phyloP scores from a whole-genome alignment of 2,329 filamentous ascomycete species.

The Colletotrichum musae region DNA sequence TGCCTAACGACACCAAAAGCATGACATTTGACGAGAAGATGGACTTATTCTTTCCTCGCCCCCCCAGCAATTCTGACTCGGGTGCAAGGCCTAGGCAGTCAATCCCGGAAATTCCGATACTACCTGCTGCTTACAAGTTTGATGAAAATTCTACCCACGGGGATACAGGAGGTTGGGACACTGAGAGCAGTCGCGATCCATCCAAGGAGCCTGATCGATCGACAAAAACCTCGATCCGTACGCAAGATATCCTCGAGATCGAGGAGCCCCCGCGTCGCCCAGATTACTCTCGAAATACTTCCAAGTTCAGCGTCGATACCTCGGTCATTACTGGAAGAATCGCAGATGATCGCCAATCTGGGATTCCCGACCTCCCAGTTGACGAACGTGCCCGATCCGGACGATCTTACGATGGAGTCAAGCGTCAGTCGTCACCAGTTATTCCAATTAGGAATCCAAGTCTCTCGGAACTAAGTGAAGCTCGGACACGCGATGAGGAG shows the following conservation, averaged over 20 bases:
- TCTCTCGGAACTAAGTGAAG: slow-evolving; percentile 53
- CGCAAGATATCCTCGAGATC: slow-evolving; percentile 58
- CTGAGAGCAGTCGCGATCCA: slow-evolving; percentile 25
- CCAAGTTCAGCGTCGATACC: slow-evolving; percentile 51
- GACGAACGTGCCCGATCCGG: slow-evolving; percentile 13
- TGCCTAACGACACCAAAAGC: slow-evolving; percentile 68
- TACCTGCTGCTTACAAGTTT: slow-evolving; percentile 51
- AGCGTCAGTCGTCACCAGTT: slow-evolving; percentile 66
- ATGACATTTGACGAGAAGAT: slow-evolving; percentile 74
- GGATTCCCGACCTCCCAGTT: slow-evolving; percentile 53
- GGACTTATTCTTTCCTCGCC: slow-evolving; percentile 61
- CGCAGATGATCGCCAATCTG: slow-evolving; percentile 54
- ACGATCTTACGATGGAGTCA: slow-evolving; percentile 48
- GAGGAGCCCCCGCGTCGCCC: slow-evolving; percentile 46
- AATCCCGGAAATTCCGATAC: slow-evolving; percentile 60
- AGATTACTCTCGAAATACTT: slow-evolving; percentile 41
- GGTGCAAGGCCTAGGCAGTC: slow-evolving; percentile 43
- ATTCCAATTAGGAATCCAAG: slow-evolving; percentile 57
- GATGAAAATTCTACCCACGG: slow-evolving; percentile 39
- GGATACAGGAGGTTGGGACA: slow-evolving; percentile 42
- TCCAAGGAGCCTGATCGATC: slow-evolving; percentile 54
- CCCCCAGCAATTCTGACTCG: slow-evolving; percentile 43
- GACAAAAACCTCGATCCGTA: slow-evolving; percentile 54
- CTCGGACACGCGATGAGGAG: slow-evolving; percentile 56
- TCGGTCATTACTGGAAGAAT: slow-evolving; percentile 41